Conservation (phyloP, 352 stramenopile species). For the Phytophthora syringae region DNA sequence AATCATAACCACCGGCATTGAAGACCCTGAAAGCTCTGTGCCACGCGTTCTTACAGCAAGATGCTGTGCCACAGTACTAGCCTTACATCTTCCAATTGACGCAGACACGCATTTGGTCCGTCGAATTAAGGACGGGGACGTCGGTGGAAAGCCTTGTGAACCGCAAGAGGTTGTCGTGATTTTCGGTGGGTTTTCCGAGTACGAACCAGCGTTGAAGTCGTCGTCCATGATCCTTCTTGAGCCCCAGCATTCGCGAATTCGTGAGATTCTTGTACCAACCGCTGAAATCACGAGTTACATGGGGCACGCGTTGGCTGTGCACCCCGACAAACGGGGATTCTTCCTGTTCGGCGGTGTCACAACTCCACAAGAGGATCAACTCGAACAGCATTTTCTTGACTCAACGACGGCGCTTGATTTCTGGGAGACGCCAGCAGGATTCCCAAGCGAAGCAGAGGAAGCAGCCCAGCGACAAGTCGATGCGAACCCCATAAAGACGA, state of each 20-base stretch:
- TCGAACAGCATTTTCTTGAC: constrained; percentile 44
- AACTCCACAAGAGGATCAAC: constrained; percentile 1
- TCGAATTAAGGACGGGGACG: constrained; percentile 29
- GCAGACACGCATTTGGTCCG: constrained; percentile 23
- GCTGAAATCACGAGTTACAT: constrained; percentile 51
- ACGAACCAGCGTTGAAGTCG: constrained; percentile 24
- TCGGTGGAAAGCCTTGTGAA: constrained; percentile 21
- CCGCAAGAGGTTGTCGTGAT: constrained; percentile 45
- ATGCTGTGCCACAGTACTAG: constrained; percentile 43
- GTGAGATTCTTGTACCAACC: constrained; percentile 41
- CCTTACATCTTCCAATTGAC: constrained; percentile 40
- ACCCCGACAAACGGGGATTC: constrained; percentile 50
- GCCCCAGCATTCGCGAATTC: constrained; percentile 25
- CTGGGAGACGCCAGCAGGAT: constrained; percentile 56
- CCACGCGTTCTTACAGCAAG: constrained; percentile 30
- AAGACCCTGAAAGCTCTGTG: constrained; percentile 1
- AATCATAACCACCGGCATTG: constrained; percentile 20
- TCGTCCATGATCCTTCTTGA: constrained; percentile 56
- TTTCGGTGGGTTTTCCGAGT: constrained; percentile 61
- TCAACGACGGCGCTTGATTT: constrained; percentile 60
- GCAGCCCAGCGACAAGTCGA: constrained; percentile 27
- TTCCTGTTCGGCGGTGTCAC: constrained; percentile 64
- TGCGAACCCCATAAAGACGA: constrained; percentile 52
- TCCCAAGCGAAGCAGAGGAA: constrained; percentile 37
- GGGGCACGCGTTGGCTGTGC: constrained; percentile 46